Conservation (phyloP, 352 stramenopile genomes). For the Elongisporangium senticosum region DNA sequence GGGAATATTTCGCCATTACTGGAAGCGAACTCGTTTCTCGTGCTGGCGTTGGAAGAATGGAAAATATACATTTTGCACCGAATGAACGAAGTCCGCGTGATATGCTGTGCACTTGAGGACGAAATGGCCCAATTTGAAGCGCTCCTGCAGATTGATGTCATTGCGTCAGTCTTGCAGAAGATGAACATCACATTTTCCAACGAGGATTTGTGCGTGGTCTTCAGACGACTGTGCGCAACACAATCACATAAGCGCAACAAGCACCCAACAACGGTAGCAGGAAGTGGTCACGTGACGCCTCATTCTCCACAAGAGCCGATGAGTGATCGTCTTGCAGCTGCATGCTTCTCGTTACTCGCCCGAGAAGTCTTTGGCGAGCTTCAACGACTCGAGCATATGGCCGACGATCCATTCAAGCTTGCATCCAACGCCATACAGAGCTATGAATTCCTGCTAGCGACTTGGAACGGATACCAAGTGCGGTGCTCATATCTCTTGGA, state of each 20-base stretch:
- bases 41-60: slow-evolving; percentile 63
- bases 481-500: slow-evolving; percentile 41
- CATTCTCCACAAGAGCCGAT: slow-evolving; percentile 25
- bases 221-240: slow-evolving; percentile 53
- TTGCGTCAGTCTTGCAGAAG: slow-evolving; percentile 51
- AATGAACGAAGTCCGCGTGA: slow-evolving; percentile 61
- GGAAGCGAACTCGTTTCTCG: slow-evolving; percentile 44
- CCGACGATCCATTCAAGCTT: slow-evolving; percentile 33
- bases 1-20: slow-evolving; percentile 17
- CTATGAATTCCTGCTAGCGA: slow-evolving; percentile 49
- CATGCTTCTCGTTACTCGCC: slow-evolving; percentile 49
- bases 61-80: slow-evolving; percentile 59
- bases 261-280: background rate
- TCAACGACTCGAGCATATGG: slow-evolving; percentile 26
- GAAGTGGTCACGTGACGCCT: background rate
- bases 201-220: slow-evolving; percentile 60
- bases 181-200: slow-evolving; percentile 30
- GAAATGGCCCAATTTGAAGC: slow-evolving; percentile 49
- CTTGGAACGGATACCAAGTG: slow-evolving; percentile 53
- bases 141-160: slow-evolving; percentile 43
- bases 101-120: slow-evolving; percentile 50
- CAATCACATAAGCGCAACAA: slow-evolving; percentile 3
- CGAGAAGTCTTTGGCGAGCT: slow-evolving; percentile 41
- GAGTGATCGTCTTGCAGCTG: slow-evolving; percentile 56
- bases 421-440: slow-evolving; percentile 26